Evolutionary conservation across 108 stramenopile genomes (phyloP).

Genomic region (Cyclotella choctawhatcheeana): DNA sequence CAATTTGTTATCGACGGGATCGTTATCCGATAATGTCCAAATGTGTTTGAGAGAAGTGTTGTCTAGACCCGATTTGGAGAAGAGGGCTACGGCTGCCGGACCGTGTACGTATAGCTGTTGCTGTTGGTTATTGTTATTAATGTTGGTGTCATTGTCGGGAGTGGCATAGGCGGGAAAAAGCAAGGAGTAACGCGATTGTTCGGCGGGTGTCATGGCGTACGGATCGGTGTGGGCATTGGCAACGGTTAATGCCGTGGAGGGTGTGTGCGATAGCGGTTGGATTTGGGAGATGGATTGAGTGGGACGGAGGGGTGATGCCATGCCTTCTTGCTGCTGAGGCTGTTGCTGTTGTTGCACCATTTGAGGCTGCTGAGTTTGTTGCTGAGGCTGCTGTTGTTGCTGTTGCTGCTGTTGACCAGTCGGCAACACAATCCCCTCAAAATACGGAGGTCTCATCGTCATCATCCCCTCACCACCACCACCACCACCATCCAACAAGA

Average conservation of each 20-base stretch:
- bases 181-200: constrained; percentile 81
- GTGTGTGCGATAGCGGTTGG: constrained; percentile 25
- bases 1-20: constrained; percentile 90
- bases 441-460: constrained; percentile 61
- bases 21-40: constrained; percentile 91
- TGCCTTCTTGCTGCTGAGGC: constrained; percentile 11
- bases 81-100: constrained; percentile 87
- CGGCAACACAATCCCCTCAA: constrained; percentile 61
- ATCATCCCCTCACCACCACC: constrained; percentile 54
- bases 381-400: constrained; percentile 22
- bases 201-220: constrained; percentile 79
- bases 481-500: no score
- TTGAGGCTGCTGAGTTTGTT: constrained; percentile 9
- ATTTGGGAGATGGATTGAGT: constrained; percentile 8
- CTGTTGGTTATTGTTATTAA: no score
- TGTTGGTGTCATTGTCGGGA: no score
- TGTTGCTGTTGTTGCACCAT: constrained; percentile 17
- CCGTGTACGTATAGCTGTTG: constrained; percentile 90
- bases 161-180: constrained; percentile 81
- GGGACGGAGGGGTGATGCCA: not conserved
- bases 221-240: constrained; percentile 88
- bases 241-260: constrained; percentile 55
- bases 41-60: constrained; percentile 54
- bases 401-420: constrained; percentile 32
- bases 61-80: constrained; percentile 76